Conservation (phyloP, 2,329 filamentous ascomycete genomes). For the Epichloe gansuensis region DNA sequence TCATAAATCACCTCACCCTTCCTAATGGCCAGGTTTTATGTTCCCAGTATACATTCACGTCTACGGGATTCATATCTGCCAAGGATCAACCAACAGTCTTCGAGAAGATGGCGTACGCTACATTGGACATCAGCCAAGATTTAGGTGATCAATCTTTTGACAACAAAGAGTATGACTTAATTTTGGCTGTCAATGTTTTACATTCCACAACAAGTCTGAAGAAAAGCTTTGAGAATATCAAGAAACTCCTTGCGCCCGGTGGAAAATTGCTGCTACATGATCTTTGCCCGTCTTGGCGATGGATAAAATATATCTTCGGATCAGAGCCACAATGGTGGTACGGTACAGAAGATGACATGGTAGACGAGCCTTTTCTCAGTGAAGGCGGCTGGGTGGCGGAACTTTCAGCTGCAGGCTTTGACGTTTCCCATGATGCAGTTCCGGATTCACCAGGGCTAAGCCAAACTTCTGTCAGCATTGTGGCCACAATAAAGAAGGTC, state of each 20-base stretch:
- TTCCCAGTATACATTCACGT: not conserved
- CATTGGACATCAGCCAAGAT: not conserved
- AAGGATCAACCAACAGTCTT: not conserved
- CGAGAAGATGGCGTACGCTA: not conserved
- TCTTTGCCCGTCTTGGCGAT: not conserved
- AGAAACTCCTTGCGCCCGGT: not conserved
- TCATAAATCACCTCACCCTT: not conserved
- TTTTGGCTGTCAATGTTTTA: not conserved
- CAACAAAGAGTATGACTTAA: not conserved
- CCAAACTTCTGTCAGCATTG: too few relatives aligned
- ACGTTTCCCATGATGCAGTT: not conserved
- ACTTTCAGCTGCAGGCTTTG: not conserved
- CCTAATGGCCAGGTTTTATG: not conserved
- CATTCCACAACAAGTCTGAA: not conserved
- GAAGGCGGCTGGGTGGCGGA: not conserved
- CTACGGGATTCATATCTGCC: not conserved
- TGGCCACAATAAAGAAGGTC: not conserved
- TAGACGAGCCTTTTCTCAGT: not conserved
- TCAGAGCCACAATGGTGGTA: not conserved
- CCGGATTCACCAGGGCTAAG: too few relatives aligned
- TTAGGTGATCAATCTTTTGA: not conserved
- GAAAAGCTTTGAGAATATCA: not conserved
- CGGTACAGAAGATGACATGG: not conserved
- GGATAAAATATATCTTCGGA: not conserved
- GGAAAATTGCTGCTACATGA: not conserved